Percentiles rank a stretch among this genome's conserved stretches.
phyloP scores from a whole-genome alignment of 2,329 filamentous ascomycete species.

The Meredithiella fracta region DNA sequence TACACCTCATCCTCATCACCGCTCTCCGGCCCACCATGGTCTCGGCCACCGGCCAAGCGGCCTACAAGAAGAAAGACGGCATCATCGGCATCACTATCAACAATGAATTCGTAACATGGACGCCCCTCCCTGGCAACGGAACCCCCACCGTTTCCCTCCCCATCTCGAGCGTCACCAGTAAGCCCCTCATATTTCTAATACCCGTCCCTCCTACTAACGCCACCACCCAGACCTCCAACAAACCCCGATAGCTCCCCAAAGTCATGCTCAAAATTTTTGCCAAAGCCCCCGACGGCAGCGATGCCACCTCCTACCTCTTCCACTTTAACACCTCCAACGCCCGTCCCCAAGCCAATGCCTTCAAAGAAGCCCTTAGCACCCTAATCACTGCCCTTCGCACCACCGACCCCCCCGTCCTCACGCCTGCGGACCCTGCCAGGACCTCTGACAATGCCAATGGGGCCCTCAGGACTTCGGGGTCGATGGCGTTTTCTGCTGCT shows the following conservation, averaged over 20 bases:
- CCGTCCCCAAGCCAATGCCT: slow-evolving; percentile 64
- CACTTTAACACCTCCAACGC: slow-evolving; percentile 72
- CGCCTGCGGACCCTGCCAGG: slow-evolving; percentile 25
- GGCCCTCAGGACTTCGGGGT: slow-evolving; percentile 32
- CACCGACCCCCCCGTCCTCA: slow-evolving; percentile 34
- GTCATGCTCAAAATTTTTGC: slow-evolving; percentile 89
- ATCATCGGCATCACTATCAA: slow-evolving; percentile 59
- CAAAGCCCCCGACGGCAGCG: slow-evolving; percentile 40
- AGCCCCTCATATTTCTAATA: slow-evolving; percentile 19
- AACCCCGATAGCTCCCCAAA: slow-evolving; percentile 70
- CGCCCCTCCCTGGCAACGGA: slow-evolving; percentile 46
- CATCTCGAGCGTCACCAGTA: slow-evolving; percentile 69
- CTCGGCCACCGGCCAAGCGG: slow-evolving; percentile 46
- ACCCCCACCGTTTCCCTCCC: slow-evolving; percentile 51
- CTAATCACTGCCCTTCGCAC: slow-evolving; percentile 56
- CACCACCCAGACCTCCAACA: slow-evolving; percentile 64
- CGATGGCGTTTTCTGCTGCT: slow-evolving; percentile 65
- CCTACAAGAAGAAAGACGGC: slow-evolving; percentile 96
- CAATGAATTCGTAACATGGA: slow-evolving; percentile 64
- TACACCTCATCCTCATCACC: no score
- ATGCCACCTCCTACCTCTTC: slow-evolving; percentile 63
- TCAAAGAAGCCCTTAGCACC: slow-evolving; percentile 67
- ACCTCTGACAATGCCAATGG: slow-evolving; percentile 16
- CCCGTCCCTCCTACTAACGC: neutral
- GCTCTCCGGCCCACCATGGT: slow-evolving; percentile 28